A percentile compares a stretch with the other conserved stretches of the same genome.
These are phyloP conservation scores for Magnaporthiopsis rhizophila DNA, from an alignment of 2,329 filamentous ascomycete genomes.

Conservation along the genomic window DNA sequence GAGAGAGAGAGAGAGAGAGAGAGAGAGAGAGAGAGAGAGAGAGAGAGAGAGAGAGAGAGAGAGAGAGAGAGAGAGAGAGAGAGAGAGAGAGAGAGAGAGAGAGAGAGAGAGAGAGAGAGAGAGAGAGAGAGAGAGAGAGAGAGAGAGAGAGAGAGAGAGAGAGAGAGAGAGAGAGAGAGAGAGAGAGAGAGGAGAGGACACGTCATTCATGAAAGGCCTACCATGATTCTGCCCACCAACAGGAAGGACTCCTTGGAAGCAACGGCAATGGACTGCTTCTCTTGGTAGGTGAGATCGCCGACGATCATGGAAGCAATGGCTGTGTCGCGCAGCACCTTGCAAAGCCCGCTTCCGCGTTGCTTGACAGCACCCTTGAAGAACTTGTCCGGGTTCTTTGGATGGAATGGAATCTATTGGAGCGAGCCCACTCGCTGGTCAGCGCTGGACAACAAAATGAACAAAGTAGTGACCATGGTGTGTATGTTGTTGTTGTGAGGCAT, in stretches of 20 bases:
- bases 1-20: too few relatives aligned
- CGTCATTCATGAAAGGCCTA: neutral
- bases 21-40: too few relatives aligned
- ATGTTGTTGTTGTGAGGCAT: neutral
- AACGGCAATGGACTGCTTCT: neutral
- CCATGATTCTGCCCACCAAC: neutral
- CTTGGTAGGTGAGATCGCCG: neutral
- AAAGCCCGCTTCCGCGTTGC: neutral
- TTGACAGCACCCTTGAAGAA: neutral
- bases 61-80: too few relatives aligned
- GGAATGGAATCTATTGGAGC: neutral
- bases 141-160: too few relatives aligned
- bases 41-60: too few relatives aligned
- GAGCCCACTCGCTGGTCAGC: conserved; percentile 12
- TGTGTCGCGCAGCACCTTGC: neutral
- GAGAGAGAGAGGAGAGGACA: too few relatives aligned
- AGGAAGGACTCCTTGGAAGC: neutral
- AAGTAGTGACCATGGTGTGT: neutral
- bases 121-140: too few relatives aligned
- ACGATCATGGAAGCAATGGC: neutral
- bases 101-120: too few relatives aligned
- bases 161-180: too few relatives aligned
- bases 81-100: too few relatives aligned
- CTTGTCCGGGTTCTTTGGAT: neutral
- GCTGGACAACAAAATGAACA: neutral